A percentile compares a stretch with the other conserved stretches of the same genome.
These are phyloP conservation scores for Incumbomyces lentus DNA, from an alignment of 2,329 filamentous ascomycete species.

Conservation along the genomic window DNA sequence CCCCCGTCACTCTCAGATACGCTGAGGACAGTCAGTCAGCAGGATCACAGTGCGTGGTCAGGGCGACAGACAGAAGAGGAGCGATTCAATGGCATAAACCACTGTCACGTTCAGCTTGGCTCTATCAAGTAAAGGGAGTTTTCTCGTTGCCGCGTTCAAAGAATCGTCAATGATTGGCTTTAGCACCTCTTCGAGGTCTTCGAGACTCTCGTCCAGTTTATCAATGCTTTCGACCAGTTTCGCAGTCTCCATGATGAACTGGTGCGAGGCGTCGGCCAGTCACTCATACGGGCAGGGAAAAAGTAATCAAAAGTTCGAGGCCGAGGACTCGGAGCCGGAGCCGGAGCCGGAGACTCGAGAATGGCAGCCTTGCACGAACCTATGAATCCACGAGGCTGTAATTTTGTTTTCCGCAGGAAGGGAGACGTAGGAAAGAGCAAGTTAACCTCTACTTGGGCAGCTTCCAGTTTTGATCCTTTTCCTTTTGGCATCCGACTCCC, in stretches of 20 bases:
- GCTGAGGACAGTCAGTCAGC: constrained; percentile 40
- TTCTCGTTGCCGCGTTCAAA: constrained; percentile 59
- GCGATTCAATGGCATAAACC: constrained; percentile 80
- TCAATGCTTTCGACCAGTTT: constrained; percentile 36
- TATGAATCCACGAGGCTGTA: neutral
- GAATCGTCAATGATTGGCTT: constrained; percentile 58
- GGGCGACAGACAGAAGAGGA: constrained; percentile 62
- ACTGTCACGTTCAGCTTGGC: constrained; percentile 85
- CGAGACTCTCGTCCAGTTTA: constrained; percentile 66
- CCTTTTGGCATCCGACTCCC: too few species aligned
- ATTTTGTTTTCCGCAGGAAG: too few species aligned
- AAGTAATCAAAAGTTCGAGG: too few species aligned
- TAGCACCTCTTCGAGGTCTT: constrained; percentile 64
- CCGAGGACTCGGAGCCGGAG: too few species aligned
- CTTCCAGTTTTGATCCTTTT: too few species aligned
- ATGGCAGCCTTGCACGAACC: neutral
- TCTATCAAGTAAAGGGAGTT: constrained; percentile 84
- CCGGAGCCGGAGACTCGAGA: too few species aligned
- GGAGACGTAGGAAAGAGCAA: too few species aligned
- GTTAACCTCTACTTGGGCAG: too few species aligned
- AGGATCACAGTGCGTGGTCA: neutral
- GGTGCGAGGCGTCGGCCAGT: too few species aligned
- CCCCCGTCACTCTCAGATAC: constrained; percentile 66
- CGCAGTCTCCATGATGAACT: constrained; percentile 1
- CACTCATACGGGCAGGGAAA: neutral